Evolutionary conservation across 1,139 yeast species (phyloP).

Genomic region (Kodamaea sp.): DNA sequence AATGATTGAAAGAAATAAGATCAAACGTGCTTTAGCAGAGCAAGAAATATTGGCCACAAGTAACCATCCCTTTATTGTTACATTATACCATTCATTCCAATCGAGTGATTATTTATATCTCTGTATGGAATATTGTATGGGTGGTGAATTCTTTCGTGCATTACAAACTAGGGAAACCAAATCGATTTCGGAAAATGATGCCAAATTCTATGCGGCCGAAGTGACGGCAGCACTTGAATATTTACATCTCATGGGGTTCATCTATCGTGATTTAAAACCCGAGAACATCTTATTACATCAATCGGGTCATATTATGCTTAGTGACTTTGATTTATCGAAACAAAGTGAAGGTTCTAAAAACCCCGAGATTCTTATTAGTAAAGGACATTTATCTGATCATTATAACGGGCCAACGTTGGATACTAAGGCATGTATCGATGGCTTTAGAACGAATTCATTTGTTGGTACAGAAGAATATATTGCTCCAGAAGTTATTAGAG

Average conservation of each 20-base stretch:
- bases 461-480: constrained; percentile 98
- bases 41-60: constrained; percentile 94
- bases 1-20: constrained; percentile 92
- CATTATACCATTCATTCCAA: constrained; percentile 94
- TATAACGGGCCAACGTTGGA: constrained; percentile 51
- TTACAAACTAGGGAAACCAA: constrained; percentile 86
- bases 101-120: constrained; percentile 88
- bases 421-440: constrained; percentile 92
- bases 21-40: constrained; percentile 91
- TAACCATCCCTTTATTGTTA: constrained; percentile 95
- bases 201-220: constrained; percentile 93
- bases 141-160: constrained; percentile 97
- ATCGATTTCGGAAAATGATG: constrained; percentile 83
- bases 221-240: constrained; percentile 97
- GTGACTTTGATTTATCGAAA: constrained; percentile 93
- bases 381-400: constrained; percentile 20
- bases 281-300: constrained; percentile 91
- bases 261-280: constrained; percentile 91
- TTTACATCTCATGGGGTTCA: constrained; percentile 92
- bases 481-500: constrained; percentile 96
- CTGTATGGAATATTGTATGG: constrained; percentile 99
- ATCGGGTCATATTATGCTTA: constrained; percentile 95
- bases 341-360: constrained; percentile 70
- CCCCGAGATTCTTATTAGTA: constrained; percentile 44
- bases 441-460: constrained; percentile 93